These are phyloP conservation scores for Lupinus albus DNA, from an alignment of 306 rosid species.

Conservation along the genomic window DNA sequence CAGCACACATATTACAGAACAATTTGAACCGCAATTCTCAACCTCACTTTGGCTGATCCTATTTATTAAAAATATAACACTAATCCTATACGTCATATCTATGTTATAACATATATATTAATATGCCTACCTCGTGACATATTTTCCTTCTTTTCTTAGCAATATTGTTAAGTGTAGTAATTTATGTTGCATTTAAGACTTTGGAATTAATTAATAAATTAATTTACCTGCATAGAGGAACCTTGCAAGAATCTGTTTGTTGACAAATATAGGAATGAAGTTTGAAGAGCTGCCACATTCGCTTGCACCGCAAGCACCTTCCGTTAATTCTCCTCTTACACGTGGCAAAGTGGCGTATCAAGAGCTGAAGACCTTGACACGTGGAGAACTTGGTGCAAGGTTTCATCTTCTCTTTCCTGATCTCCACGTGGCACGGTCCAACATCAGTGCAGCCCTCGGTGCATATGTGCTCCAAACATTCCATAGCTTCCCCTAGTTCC, in stretches of 20 bases:
- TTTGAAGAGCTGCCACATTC: constrained; percentile 93
- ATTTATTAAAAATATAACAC: background rate
- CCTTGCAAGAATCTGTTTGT: constrained; percentile 71
- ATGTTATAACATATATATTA: background rate
- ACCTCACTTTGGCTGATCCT: background rate
- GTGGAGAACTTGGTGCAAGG: constrained; percentile 72
- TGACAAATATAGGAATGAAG: constrained; percentile 81
- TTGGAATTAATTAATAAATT: background rate
- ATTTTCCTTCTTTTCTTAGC: background rate
- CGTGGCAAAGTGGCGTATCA: constrained; percentile 74
- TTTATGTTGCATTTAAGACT: background rate
- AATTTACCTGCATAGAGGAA: constrained; percentile 90
- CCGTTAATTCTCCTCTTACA: constrained; percentile 57
- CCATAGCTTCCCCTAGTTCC: constrained; percentile 91
- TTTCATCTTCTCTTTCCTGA: constrained; percentile 40
- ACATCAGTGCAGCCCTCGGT: constrained; percentile 81
- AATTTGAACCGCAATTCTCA: constrained; percentile 14
- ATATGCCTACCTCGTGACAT: background rate
- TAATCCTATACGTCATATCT: background rate
- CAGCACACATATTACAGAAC: background rate
- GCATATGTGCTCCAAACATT: constrained; percentile 90
- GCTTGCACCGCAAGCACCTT: constrained; percentile 78
- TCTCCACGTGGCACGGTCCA: constrained; percentile 66
- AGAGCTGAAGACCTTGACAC: constrained; percentile 73
- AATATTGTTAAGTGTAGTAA: too few relatives aligned